phyloP scores from a whole-genome alignment of 257 asterid species.

The Nicotiana attenuata region DNA sequence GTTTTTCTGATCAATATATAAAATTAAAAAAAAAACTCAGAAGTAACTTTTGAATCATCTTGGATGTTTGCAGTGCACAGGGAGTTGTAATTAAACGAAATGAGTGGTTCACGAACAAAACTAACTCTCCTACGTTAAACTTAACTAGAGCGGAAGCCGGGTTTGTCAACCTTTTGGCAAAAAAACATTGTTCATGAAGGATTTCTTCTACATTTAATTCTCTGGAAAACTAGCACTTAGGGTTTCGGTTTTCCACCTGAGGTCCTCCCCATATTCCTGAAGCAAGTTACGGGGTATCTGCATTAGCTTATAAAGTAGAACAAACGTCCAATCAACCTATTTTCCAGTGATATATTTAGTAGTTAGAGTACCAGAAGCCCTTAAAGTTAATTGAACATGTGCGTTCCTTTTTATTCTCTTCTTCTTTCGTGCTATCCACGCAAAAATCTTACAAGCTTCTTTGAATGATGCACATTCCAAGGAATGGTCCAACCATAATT shows the following conservation, averaged over 20 bases:
- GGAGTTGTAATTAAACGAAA: not conserved
- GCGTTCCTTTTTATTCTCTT: not conserved
- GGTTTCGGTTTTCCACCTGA: not conserved
- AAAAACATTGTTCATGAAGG: not conserved
- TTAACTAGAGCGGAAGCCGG: not conserved
- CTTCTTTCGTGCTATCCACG: not conserved
- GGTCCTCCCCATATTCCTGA: slow-evolving; percentile 3
- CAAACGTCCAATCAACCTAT: not conserved
- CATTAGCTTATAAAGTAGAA: not conserved
- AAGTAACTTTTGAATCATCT: not conserved
- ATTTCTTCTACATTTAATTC: not conserved
- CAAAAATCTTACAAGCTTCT: not conserved
- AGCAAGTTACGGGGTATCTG: not conserved
- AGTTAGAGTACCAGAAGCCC: not conserved
- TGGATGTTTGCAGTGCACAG: not conserved
- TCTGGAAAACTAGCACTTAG: slow-evolving; percentile 1
- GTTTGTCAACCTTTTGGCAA: not conserved
- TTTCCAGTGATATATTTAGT: not conserved
- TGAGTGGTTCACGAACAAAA: not conserved
- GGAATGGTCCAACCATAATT: not conserved
- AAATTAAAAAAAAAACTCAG: not conserved
- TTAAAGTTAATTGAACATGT: not conserved
- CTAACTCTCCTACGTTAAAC: not conserved
- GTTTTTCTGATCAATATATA: not conserved
- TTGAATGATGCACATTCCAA: not conserved